Conservation (phyloP, 2,329 filamentous ascomycete genomes). For the Chlorencoelia australis region DNA sequence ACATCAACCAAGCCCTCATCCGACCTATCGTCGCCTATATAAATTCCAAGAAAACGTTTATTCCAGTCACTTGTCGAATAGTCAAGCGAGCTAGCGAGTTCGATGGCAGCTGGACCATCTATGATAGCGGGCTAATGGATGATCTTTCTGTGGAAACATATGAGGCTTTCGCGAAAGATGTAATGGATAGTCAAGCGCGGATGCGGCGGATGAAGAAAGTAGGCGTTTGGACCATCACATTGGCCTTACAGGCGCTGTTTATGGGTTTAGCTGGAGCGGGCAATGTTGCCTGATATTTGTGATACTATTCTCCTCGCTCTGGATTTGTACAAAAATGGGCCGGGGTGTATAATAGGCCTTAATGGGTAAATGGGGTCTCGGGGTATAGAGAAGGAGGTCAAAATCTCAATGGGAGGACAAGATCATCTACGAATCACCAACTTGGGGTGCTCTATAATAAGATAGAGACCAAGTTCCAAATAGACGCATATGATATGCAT, state of each 20-base stretch:
- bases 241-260: slow-evolving; percentile 88
- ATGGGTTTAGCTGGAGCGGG: slow-evolving; percentile 92
- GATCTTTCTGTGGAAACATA: slow-evolving; percentile 91
- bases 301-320: too few species aligned
- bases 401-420: too few species aligned
- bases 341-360: too few species aligned
- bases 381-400: too few species aligned
- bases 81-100: slow-evolving; percentile 86
- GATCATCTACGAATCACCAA: too few species aligned
- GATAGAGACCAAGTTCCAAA: too few species aligned
- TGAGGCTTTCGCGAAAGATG: slow-evolving; percentile 83
- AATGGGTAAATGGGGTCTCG: too few species aligned
- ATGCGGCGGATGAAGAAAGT: slow-evolving; percentile 88
- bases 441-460: too few species aligned
- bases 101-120: slow-evolving; percentile 90
- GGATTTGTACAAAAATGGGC: too few species aligned
- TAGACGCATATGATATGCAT: too few species aligned
- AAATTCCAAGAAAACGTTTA: slow-evolving; percentile 89
- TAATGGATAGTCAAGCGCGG: slow-evolving; percentile 79
- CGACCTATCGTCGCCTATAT: slow-evolving; percentile 97
- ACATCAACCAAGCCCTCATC: slow-evolving; percentile 91
- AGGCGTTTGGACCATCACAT: slow-evolving; percentile 87
- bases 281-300: slow-evolving; percentile 55
- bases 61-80: slow-evolving; percentile 88
- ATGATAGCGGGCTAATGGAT: slow-evolving; percentile 87